Conservation (phyloP, 768 basidiomycete species). For the Collybia nuda region DNA sequence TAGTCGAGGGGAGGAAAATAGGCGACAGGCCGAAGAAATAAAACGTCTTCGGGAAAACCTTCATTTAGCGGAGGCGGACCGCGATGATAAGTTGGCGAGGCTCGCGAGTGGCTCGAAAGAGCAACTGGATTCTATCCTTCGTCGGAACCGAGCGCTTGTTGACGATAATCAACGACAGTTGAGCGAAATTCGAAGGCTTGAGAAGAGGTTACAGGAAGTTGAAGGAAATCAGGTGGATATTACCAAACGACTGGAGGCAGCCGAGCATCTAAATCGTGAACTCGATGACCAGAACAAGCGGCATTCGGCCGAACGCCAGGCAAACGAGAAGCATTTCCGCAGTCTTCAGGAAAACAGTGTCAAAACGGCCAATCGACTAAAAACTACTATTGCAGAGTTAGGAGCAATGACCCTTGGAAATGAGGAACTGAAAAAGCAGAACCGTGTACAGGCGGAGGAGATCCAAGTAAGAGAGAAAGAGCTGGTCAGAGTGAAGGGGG, state of each 20-base stretch:
- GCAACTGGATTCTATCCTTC: not conserved
- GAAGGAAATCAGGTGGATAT: not conserved
- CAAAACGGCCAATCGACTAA: not conserved
- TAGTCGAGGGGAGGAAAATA: not conserved
- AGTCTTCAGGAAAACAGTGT: not conserved
- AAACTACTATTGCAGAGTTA: slow-evolving; percentile 1
- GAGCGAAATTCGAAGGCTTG: not conserved
- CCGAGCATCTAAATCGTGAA: not conserved
- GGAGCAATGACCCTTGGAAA: not conserved
- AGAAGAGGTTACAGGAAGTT: not conserved
- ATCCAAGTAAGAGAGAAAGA: slow-evolving; percentile 12
- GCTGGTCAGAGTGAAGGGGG: slow-evolving; percentile 9
- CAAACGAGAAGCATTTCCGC: not conserved
- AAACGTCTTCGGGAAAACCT: not conserved
- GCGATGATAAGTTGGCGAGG: not conserved
- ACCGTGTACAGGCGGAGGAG: slow-evolving; percentile 1
- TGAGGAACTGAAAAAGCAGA: not conserved
- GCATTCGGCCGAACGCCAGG: not conserved
- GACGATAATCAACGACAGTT: slow-evolving; percentile 1
- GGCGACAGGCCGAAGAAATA: not conserved
- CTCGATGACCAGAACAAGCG: not conserved
- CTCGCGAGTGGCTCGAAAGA: not conserved
- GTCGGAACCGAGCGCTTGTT: not conserved
- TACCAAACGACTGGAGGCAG: not conserved
- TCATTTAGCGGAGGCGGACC: not conserved